Evolutionary conservation across 1,284 basidiomycete genomes (phyloP), one percentile per base, ranked within the genome.

Genomic region (Taiwanofungus camphoratus): DNA sequence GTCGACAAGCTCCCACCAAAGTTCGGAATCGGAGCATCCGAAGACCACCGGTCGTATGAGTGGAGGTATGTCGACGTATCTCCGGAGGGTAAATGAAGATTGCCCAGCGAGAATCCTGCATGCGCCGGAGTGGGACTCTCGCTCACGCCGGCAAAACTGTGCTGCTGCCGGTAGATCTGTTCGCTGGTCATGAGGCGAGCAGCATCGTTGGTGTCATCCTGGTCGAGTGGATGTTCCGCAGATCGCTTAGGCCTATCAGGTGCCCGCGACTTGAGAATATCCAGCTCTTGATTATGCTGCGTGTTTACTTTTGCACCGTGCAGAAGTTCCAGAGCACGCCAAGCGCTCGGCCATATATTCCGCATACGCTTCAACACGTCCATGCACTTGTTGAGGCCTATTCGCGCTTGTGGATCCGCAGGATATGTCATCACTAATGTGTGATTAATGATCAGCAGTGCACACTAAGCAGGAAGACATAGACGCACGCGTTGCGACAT

Each of bases 291-390:
- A 9, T 49, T 37, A 26, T 46, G 35, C 24, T 42, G 66, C 33
- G 66, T 54, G 41, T 73, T 67, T 13, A 74, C 68, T 55, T 81
- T 79, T 29, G 79, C 72, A 20, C 82, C 85, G 38, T 76, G 70
- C 26, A 91, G 70, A 12, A 91, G 76, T 53, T 88, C 83, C 41
- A 79, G 70, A 5, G 85, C 85, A 9, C 87, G 77, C 8, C 71
- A 77, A 2, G 87, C 87, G 50, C 79, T 79, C 0, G 87, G 87
- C 87, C 87, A 91, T 22, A 82, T 70, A 39, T 77, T 67, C 43
- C 81, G 75, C 79, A 92, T 87, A 19, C 70, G 71, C 51, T 74
- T 70, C 33, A 92, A 69, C 4, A 78, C 72, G 27, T 79, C 74
- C 76, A 87, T 83, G 58, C 82, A 86, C 54, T 76, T 80, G 34